Conservation (phyloP, 1,139 yeast genomes). For the Yamadazyma mexicana region DNA sequence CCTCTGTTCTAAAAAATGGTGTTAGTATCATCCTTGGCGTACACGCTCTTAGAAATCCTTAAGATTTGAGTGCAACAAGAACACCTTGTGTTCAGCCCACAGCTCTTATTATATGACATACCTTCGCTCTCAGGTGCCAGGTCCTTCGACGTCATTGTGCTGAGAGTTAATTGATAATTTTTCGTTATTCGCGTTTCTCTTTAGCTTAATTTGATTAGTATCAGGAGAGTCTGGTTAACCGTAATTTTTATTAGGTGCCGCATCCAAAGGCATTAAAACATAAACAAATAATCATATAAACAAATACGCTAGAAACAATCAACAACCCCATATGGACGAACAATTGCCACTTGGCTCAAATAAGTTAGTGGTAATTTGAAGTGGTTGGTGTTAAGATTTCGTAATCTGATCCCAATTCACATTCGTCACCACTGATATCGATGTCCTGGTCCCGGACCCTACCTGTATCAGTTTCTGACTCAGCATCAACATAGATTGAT, state of each 20-base stretch:
- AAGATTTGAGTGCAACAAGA: no score
- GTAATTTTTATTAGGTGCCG: no score
- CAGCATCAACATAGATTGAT: conserved; percentile 28
- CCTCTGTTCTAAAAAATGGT: conserved; percentile 32
- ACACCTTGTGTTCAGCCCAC: no score
- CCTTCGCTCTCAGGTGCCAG: conserved; percentile 45
- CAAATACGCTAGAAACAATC: no score
- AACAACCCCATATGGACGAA: no score
- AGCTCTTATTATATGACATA: conserved; percentile 20
- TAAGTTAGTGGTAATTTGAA: conserved; percentile 6
- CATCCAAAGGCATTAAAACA: neutral
- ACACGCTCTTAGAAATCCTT: no score
- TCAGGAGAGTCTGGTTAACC: no score
- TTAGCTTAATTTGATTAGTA: no score
- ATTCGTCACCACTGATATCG: conserved; percentile 30
- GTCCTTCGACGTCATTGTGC: conserved; percentile 26
- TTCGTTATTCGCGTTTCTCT: conserved; percentile 3
- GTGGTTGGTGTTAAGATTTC: conserved; percentile 36
- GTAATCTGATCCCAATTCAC: conserved; percentile 35
- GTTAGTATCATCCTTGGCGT: conserved; percentile 8
- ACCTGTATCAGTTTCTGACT: conserved; percentile 12
- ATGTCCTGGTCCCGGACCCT: conserved; percentile 37
- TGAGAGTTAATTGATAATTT: neutral
- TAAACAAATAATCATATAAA: neutral
- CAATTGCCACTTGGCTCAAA: neutral